Conservation (phyloP, 352 stramenopile genomes). For the Poterioochromonas sp. region DNA sequence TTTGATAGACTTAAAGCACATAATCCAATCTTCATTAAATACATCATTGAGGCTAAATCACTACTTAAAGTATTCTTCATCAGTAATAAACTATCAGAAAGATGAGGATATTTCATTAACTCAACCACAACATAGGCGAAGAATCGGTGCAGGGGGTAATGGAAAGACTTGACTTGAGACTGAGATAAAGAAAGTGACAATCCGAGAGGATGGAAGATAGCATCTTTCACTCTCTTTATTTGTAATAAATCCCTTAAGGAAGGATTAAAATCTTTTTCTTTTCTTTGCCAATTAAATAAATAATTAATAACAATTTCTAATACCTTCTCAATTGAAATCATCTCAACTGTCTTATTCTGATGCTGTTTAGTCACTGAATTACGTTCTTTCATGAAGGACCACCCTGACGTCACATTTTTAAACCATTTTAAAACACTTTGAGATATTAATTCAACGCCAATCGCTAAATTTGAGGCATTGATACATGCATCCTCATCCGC, state of each 20-base stretch:
- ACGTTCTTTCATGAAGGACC: not conserved
- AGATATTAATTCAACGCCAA: slow-evolving; percentile 60
- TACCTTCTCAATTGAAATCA: not conserved
- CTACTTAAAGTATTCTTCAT: slow-evolving; percentile 50
- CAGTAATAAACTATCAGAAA: slow-evolving; percentile 44
- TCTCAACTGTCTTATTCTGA: not conserved
- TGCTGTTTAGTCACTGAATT: not conserved
- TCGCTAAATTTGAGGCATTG: slow-evolving; percentile 66
- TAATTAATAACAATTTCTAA: not conserved
- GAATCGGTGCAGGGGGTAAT: slow-evolving; percentile 63
- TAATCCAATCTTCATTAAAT: too few relatives aligned
- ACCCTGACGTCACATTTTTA: slow-evolving; percentile 29
- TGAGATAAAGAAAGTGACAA: too few relatives aligned
- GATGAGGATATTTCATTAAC: slow-evolving; percentile 36
- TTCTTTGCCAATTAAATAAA: not conserved
- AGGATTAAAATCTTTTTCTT: not conserved
- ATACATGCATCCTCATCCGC: slow-evolving; percentile 62
- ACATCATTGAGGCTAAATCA: too few relatives aligned
- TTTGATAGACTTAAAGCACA: too few relatives aligned
- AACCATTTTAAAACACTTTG: slow-evolving; percentile 62
- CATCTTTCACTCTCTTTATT: too few relatives aligned
- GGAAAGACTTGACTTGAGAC: slow-evolving; percentile 46
- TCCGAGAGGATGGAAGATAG: too few relatives aligned
- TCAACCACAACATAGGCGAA: slow-evolving; percentile 56
- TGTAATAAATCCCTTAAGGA: too few relatives aligned